Evolutionary conservation across 2,329 filamentous ascomycete genomes (phyloP), one percentile per base, ranked within the genome.

Genomic region (Raffaelea ambrosiae): DNA sequence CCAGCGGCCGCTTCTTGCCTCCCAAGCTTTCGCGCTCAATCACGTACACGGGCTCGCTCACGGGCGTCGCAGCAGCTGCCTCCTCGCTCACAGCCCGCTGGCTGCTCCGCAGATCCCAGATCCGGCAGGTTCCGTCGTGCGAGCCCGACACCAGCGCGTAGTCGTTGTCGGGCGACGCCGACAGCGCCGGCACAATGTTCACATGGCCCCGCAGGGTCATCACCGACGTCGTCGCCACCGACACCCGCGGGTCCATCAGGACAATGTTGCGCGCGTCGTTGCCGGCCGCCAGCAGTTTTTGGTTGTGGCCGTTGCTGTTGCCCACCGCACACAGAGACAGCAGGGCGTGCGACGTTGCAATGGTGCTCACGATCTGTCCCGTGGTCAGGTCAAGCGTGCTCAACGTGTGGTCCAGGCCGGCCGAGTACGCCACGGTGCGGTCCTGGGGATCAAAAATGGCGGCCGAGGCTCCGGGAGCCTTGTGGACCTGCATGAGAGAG

Each of bases 121-220:
- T 82, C 45, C 89, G 79, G 59, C 88, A 93, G 1, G 88, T 95
- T 31, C 91, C 89, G 64, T 98, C 93, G 65, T 95, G 87, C 41
- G 85, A 86, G n/a, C 81, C 91, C 29, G 86, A 93, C 0, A 91
- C 87, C 9, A 98, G 74, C n/a, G 85, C 81, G 67, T 90, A 88
- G 53, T 83, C 80, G 59, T 84, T 90, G 38, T 79, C 76, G 7
- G 77, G 81, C 36, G 69, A 71, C 10, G 70, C 61, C 16, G 64
- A 63, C 29, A 82, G 58, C 8, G 69, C 69, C 2, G 72, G 69
- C 18, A 83, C 73, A 69, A 78, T 78, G 69, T 95, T 95, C 51
- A 81, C 81, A 68, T 97, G 91, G 1, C 91, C 91, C 31, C 88
- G 79, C 19, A 96, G 78, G n/a, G 88, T 95, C 81, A 96, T 87